Base-by-base conservation (phyloP, 208 protist species). In the Kentomonas sorsogonicus region DNA sequence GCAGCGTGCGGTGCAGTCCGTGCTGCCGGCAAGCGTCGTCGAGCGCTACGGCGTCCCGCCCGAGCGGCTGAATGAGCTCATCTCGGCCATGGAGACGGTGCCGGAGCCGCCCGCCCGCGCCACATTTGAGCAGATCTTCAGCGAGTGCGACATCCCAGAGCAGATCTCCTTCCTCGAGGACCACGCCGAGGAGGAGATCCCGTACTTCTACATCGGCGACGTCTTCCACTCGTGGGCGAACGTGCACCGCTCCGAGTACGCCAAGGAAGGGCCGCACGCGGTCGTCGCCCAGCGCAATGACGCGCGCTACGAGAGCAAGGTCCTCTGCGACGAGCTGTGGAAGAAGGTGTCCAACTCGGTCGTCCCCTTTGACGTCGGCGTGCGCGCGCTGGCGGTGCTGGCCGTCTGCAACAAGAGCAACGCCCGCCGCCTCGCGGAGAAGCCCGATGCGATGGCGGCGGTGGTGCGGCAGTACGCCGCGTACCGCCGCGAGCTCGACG, bases 131-230 rank as follows among this genome's bases (percentile, higher is more conserved):
- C 63, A 90, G 55, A 62, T 94, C 15, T 61, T 94, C 25, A 18
- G 44, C 20, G 71, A 94, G 46, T 94, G 88, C 61, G 62, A 69
- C 18, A 56, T 89, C 45, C 36, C 61, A 16, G 79, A 90, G 57
- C 88, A 94, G 61, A 74, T 94, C 26, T 69, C 60, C 13, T 94
- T 74, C 60, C 74, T 94, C 16, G 80, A 89, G 63, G 83, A 94
- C 39, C 88, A 94, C 63, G 72, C 79, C 2, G 66, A 59, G 6
- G 75, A 91, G 43, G 84, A 90, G 22, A 90, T 94, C 58, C 88
- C 88, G 39, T 94, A 91, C 64, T 92, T 94, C 56, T 94, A 91
- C 77, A 91, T 91, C 61, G 73, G 78, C 13, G 88, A 94, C 52
- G 38, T 94, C 36, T 88, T 94, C 67, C 72, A 90, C 57, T 71